Evolutionary conservation across 345 rosid genomes (phyloP).

Genomic region (Lumnitzera racemosa): DNA sequence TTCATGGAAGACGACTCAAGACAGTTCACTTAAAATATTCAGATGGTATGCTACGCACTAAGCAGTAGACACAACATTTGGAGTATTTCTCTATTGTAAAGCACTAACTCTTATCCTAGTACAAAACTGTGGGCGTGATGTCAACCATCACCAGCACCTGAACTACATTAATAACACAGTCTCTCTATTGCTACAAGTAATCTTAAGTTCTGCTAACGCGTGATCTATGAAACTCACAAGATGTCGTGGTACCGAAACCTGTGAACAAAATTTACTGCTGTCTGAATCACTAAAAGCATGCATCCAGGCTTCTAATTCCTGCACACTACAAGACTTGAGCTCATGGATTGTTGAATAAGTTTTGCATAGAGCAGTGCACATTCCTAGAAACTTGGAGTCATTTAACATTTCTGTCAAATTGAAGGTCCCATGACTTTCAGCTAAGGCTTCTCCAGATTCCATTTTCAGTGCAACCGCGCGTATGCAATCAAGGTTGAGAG

Average conservation of each 20-base stretch:
- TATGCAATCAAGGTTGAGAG: slow-evolving; percentile 42
- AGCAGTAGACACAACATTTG: no score
- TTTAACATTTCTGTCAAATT: slow-evolving; percentile 31
- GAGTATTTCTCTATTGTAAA: no score
- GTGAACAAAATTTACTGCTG: slow-evolving; percentile 8
- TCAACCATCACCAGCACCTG: no score
- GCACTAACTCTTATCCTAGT: no score
- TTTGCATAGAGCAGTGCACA: slow-evolving; percentile 36
- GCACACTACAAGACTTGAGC: slow-evolving; percentile 18
- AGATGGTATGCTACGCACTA: no score
- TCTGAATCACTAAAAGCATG: slow-evolving; percentile 17
- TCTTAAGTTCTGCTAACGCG: slow-evolving; percentile 15
- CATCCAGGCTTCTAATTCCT: slow-evolving; percentile 19
- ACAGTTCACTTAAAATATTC: no score
- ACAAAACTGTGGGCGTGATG: no score
- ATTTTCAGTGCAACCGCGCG: slow-evolving; percentile 36
- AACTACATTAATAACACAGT: background rate
- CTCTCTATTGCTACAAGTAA: slow-evolving; percentile 8
- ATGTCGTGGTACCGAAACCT: slow-evolving; percentile 39
- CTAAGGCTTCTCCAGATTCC: slow-evolving; percentile 33
- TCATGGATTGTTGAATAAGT: slow-evolving; percentile 38
- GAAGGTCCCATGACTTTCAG: slow-evolving; percentile 26
- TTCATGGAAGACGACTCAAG: no score
- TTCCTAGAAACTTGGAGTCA: slow-evolving; percentile 45
- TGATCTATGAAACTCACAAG: slow-evolving; percentile 46